Conservation (phyloP, 768 basidiomycete species). For the Mycena indigotica region DNA sequence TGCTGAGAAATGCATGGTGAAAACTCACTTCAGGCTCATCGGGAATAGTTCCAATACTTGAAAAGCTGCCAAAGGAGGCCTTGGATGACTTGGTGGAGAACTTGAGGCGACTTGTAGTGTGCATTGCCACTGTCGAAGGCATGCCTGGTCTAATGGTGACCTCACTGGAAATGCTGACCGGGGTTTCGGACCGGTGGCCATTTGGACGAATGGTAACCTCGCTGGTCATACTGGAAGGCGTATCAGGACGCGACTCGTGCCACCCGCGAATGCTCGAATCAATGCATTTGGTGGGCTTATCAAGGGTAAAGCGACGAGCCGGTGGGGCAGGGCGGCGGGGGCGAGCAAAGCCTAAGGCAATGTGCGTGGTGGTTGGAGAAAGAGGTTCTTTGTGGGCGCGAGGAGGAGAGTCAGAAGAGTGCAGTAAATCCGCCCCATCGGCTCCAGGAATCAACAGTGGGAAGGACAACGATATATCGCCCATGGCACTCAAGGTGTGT, state of each 20-base stretch:
- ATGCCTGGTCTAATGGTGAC: not conserved
- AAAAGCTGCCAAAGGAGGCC: conserved; percentile 1
- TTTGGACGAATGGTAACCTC: not conserved
- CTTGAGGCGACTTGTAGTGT: not conserved
- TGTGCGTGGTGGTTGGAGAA: not conserved
- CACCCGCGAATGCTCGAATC: not conserved
- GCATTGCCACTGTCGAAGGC: not conserved
- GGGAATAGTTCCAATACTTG: conserved; percentile 13
- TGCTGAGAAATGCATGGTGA: not conserved
- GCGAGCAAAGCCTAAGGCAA: not conserved
- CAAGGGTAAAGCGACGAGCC: not conserved
- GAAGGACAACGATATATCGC: conserved; percentile 47
- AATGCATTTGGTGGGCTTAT: not conserved
- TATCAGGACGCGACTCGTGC: not conserved
- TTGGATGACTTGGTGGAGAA: not conserved
- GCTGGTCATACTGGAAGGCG: not conserved
- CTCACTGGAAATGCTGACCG: not conserved
- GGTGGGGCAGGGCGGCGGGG: not conserved
- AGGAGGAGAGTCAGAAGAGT: conserved; percentile 8
- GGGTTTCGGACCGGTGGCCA: not conserved
- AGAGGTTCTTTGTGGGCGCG: not conserved
- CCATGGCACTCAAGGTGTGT: conserved; percentile 44
- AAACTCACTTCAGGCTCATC: conserved; percentile 14
- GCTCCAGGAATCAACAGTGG: conserved; percentile 36
- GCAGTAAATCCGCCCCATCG: conserved; percentile 1